Evolutionary conservation across 1,284 basidiomycete genomes (phyloP), one percentile per base, ranked within the genome.

Genomic region (Inonotus hispidus): DNA sequence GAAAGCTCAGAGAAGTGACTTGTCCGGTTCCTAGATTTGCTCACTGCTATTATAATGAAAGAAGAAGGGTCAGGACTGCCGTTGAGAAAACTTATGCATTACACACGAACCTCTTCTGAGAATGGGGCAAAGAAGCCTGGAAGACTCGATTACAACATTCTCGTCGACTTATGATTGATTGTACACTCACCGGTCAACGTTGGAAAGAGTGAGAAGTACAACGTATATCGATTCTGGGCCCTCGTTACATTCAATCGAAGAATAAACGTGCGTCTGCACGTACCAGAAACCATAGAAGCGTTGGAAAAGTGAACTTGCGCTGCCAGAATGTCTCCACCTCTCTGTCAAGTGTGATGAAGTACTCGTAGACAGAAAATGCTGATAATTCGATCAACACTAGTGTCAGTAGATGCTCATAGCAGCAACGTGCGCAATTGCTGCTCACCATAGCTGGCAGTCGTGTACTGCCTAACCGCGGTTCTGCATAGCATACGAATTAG

Each of bases 201-300:
- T 23, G 60, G 60, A 29, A 56, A 57, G 29, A 47, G 27, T 16
- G 60, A 50, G 21, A 57, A 47, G 16, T 25, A 21, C n/a, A 61
- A 25, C 16, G 55, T 53, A 19, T 61, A 61, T 38, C 60, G 60
- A 38, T 62, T 62, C 61, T 62, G 19, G n/a, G n/a, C n/a, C n/a
- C n/a, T n/a, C n/a, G n/a, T n/a, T n/a, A n/a, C n/a, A n/a, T n/a
- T n/a, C n/a, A n/a, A n/a, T n/a, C n/a, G n/a, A n/a, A n/a, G n/a
- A n/a, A n/a, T n/a, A n/a, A n/a, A n/a, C n/a, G n/a, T n/a, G n/a
- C n/a, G n/a, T n/a, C n/a, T 5, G 10, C 8, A 25, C 61, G 35
- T 46, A 63, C 61, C 35, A 63, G 41, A 38, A 59, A 53, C 61
- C 61, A 63, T 25, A 63, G 37, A n/a, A 56, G 2, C 5, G 61